Base-by-base conservation (phyloP, 2,329 filamentous ascomycete species). In the Hymenoscyphus infarciens region DNA sequence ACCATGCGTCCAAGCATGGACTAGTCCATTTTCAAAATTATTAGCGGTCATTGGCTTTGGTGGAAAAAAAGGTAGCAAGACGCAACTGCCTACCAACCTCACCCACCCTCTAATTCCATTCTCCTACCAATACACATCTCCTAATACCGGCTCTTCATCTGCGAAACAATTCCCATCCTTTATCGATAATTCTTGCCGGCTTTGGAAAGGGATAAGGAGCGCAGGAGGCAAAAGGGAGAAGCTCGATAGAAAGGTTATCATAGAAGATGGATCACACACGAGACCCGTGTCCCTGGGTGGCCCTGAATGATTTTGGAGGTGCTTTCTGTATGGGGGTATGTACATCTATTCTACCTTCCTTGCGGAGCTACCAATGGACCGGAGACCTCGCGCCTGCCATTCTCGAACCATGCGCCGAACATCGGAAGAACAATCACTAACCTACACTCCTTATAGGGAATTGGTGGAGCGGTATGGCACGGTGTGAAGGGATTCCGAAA, bases 211-310 rank as follows among this genome's bases (percentile, higher is more conserved):
- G 58, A 39, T 52, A 35, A 45, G 38, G 25, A 42, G 57, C 19
- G 33, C 25, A 53, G 7, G 57, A 22, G 52, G 33, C 53, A 33
- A 54, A 53, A 61, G 25, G 35, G 19, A 56, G 55, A 60, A 22
- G 27, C 49, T 29, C 13, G 19, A 57, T 60, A 33, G 33, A 54
- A 25, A 61, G 68, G 64, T 62, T 64, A 71, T 67, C 60, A 70
- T 71, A 72, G 61, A 71, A 70, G 68, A 95, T 97, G 90, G 94
- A 99, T 87, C 95, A 98, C 83, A 90, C 91, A 68, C 86, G 95
- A 81, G 95, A 98, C 79, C 95, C 95, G 67, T 98, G 95, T 80
- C 95, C 95, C 62, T 98, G 89, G 88, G 93, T 98, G 74, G 90
- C 95, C 69, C 84, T 98, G 70, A 97, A 93, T 79, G 95, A 99